Evolutionary conservation across 805 yeast species (phyloP), one percentile per base, ranked within the genome.

Genomic region (Zygotorulaspora florentina): DNA sequence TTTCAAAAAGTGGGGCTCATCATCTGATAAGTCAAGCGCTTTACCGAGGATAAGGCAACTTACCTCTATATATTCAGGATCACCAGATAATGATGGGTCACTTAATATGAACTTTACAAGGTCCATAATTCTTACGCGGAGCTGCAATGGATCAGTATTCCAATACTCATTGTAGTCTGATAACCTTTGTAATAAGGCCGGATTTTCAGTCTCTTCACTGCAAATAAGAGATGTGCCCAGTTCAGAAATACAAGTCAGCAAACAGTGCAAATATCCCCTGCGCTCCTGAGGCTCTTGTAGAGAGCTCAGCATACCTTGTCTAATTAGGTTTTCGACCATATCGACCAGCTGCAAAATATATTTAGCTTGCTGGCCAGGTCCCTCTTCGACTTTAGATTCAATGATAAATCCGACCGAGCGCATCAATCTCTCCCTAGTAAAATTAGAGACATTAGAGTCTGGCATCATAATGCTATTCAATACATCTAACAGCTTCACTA

Each of bases 161-260:
- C 87, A 80, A 55, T 69, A 79, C 16, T 56, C 55, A 20, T 63
- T 65, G n/a, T 67, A 62, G 40, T 58, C 54, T 18, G 52, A 50
- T 28, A 56, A 42, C 13, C 42, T 49, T 28, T 55, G 57, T 26
- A 56, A 51, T 38, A 46, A 43, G 15, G 40, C 42, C 6, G 57
- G 56, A 35, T 67, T 61, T 6, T 62, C 58, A 56, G 68, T 61
- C 2, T 69, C 66, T 18, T 81, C 80, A 0, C 87, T 82, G 2
- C 76, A 63, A 40, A 78, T 77, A 57, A 84, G 63, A 0, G 89
- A 87, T 45, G 81, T 83, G 0, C 88, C 93, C 3, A 87, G 68
- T 43, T 83, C 86, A n/a, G 74, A 73, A 0, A 88, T 62, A 57
- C 88, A 85, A 11, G 76, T 66, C 20, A 87, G 62, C 38, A 86